Conservation (phyloP, 306 rosid species). For the Lotus japonicus region DNA sequence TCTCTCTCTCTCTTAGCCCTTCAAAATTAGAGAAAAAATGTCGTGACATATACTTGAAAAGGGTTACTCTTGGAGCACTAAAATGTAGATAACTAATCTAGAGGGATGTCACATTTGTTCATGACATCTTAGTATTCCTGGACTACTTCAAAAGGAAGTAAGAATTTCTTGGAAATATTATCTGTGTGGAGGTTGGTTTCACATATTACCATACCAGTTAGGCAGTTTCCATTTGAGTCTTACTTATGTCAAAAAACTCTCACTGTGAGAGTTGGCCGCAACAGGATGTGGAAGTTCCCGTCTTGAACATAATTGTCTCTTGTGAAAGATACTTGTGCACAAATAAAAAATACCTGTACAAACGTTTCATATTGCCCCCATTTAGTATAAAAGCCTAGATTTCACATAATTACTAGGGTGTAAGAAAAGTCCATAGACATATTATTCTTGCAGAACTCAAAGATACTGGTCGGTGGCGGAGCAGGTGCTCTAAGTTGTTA, state of each 20-base stretch:
- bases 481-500: too few species aligned
- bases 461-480: too few species aligned
- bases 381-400: background rate
- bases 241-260: too few species aligned
- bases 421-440: background rate
- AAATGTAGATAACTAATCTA: background rate
- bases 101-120: background rate
- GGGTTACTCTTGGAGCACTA: background rate
- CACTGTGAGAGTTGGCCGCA: too few species aligned
- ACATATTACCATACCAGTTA: background rate
- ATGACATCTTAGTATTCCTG: background rate
- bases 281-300: too few species aligned
- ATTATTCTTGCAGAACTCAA: background rate
- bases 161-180: background rate
- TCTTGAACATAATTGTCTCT: too few species aligned
- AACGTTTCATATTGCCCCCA: background rate
- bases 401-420: background rate
- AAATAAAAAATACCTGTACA: too few species aligned
- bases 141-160: background rate
- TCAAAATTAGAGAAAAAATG: background rate
- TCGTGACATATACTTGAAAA: background rate
- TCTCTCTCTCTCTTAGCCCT: background rate
- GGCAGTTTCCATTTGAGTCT: too few species aligned
- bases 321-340: too few species aligned
- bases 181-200: background rate